These are phyloP conservation scores for Teunomyces tritomae DNA, from an alignment of 805 yeast genomes.

Conservation along the genomic window DNA sequence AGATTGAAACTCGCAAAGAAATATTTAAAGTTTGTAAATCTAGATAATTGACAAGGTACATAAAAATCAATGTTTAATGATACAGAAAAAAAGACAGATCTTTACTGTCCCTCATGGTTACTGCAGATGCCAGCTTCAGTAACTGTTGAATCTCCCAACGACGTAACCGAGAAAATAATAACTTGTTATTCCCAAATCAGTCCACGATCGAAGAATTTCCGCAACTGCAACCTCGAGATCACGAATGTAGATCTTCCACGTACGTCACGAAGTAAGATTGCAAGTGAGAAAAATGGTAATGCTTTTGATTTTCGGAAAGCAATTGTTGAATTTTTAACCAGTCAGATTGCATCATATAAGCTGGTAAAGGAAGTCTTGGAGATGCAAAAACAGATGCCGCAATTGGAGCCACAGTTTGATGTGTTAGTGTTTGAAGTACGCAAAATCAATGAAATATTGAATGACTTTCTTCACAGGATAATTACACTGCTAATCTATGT, in stretches of 20 bases:
- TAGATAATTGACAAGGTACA: constrained; percentile 7
- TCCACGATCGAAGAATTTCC: neutral
- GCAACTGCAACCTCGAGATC: neutral
- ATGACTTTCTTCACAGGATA: neutral
- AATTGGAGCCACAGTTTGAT: neutral
- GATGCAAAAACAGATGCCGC: neutral
- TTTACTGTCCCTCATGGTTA: constrained; percentile 1
- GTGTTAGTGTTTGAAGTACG: neutral
- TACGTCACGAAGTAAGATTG: neutral
- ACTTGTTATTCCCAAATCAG: neutral
- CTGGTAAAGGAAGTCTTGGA: neutral
- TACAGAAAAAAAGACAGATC: neutral
- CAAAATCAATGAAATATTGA: neutral
- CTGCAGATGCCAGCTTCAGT: neutral
- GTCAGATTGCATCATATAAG: neutral
- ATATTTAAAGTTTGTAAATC: neutral
- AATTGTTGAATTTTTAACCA: neutral
- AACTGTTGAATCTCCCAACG: neutral
- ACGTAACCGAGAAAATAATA: neutral
- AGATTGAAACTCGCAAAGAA: neutral
- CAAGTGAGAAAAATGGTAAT: neutral
- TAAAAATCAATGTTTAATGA: constrained; percentile 2
- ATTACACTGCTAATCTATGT: neutral
- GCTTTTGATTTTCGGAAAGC: neutral
- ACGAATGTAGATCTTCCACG: neutral